Evolutionary conservation across 2,329 filamentous ascomycete species (phyloP).

Genomic region (Fusarium caatingaense): DNA sequence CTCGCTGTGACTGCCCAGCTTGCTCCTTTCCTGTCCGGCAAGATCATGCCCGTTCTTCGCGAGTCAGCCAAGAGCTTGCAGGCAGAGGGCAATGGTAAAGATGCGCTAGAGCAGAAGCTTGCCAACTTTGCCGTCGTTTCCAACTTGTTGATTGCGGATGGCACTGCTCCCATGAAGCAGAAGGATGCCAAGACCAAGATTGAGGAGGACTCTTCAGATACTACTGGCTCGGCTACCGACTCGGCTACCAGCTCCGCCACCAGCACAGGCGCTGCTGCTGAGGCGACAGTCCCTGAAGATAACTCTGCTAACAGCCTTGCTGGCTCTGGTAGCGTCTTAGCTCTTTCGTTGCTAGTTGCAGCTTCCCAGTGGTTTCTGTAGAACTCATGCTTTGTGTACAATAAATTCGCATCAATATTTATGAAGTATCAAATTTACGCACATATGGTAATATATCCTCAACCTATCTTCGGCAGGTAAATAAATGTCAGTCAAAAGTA

Average conservation of each 20-base stretch:
- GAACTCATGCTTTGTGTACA: not conserved
- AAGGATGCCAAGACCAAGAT: not conserved
- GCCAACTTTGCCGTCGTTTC: constrained; percentile 8
- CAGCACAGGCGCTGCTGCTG: not conserved
- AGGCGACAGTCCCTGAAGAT: not conserved
- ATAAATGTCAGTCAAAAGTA: no score
- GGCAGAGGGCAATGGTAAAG: not conserved
- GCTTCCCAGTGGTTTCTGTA: not conserved
- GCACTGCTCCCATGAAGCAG: not conserved
- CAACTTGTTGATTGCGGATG: constrained; percentile 11
- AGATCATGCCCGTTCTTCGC: constrained; percentile 69
- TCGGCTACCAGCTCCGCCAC: not conserved
- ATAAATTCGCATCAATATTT: not conserved
- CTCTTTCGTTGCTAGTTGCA: not conserved
- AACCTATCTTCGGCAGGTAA: no score
- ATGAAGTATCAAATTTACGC: not conserved
- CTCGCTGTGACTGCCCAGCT: constrained; percentile 69
- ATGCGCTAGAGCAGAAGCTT: constrained; percentile 15
- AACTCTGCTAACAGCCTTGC: not conserved
- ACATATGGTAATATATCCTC: not conserved
- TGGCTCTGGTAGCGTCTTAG: not conserved
- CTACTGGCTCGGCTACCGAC: not conserved
- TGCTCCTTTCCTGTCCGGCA: constrained; percentile 66
- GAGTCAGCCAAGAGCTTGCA: constrained; percentile 51
- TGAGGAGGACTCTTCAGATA: not conserved